These are phyloP conservation scores for Chlorella vulgaris DNA, from an alignment of 139 green algal genomes.

Conservation along the genomic window DNA sequence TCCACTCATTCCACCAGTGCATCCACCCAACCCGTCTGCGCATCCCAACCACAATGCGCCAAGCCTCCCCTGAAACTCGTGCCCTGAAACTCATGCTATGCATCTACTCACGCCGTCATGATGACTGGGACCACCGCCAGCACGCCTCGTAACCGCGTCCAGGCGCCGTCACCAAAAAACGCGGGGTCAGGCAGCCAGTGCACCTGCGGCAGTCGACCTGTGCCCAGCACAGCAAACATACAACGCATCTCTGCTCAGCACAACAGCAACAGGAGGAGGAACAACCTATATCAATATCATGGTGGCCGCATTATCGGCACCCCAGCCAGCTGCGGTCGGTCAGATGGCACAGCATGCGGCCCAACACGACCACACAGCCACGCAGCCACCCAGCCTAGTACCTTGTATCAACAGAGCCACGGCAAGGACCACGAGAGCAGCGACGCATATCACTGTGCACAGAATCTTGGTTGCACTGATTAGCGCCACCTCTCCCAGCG, in stretches of 20 bases:
- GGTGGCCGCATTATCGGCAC: too few species aligned
- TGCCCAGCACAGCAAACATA: neutral
- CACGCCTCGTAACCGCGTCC: neutral
- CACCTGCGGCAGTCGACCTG: slow-evolving; percentile 13
- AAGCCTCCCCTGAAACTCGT: too few species aligned
- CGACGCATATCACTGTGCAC: slow-evolving; percentile 4
- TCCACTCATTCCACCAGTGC: too few species aligned
- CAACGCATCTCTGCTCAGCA: too few species aligned
- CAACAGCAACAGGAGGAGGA: too few species aligned
- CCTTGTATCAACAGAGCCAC: neutral
- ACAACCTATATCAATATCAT: too few species aligned
- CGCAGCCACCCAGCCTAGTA: neutral
- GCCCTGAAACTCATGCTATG: too few species aligned
- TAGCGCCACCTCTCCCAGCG: slow-evolving; percentile 11
- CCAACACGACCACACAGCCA: neutral
- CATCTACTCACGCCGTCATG: slow-evolving; percentile 35
- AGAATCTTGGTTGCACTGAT: slow-evolving; percentile 1
- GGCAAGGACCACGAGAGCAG: neutral
- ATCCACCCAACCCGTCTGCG: too few species aligned
- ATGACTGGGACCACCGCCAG: slow-evolving; percentile 7
- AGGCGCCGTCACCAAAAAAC: neutral
- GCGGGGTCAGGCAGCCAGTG: slow-evolving; percentile 19
- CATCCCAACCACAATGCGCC: too few species aligned
- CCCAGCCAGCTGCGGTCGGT: too few species aligned
- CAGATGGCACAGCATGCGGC: neutral